A percentile compares a stretch with the other conserved stretches of the same genome.
Evolutionary conservation across 2,329 filamentous ascomycete genomes (phyloP).

Genomic region (Paraconiothyrium sp.): DNA sequence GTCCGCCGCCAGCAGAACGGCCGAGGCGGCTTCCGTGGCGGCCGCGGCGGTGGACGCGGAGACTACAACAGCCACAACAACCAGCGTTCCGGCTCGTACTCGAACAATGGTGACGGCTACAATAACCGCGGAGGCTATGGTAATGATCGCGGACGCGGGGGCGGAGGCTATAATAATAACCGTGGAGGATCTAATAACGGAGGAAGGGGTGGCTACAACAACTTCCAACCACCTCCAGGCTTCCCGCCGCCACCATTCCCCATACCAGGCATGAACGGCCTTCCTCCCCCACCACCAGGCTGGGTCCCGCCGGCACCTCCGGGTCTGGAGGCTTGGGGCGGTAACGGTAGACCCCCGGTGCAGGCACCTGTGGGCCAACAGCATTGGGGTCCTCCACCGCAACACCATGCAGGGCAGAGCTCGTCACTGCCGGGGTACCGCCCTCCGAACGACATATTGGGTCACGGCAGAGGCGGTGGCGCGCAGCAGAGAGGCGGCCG

Average conservation of each 20-base stretch:
- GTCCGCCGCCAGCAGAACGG: slow-evolving; percentile 73
- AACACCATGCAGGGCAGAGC: neutral
- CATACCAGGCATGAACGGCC: slow-evolving; percentile 34
- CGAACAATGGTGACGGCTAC: slow-evolving; percentile 20
- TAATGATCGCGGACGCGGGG: slow-evolving; percentile 22
- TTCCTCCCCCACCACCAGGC: slow-evolving; percentile 40
- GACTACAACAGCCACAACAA: slow-evolving; percentile 29
- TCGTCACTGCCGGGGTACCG: slow-evolving; percentile 9
- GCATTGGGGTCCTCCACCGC: slow-evolving; percentile 31
- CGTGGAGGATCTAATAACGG: slow-evolving; percentile 25
- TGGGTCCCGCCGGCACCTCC: slow-evolving; percentile 36
- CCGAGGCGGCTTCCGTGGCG: slow-evolving; percentile 73
- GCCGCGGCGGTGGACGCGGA: slow-evolving; percentile 51
- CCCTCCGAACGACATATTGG: slow-evolving; percentile 6
- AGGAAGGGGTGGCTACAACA: slow-evolving; percentile 25
- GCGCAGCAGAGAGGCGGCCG: neutral
- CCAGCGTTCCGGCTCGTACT: slow-evolving; percentile 28
- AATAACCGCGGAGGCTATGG: slow-evolving; percentile 34
- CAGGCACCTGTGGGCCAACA: slow-evolving; percentile 33
- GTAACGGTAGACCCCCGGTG: slow-evolving; percentile 22
- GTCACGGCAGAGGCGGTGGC: slow-evolving; percentile 2
- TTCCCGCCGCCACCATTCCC: slow-evolving; percentile 20
- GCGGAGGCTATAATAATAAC: slow-evolving; percentile 28
- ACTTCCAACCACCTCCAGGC: neutral
- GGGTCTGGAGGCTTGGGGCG: slow-evolving; percentile 22